phyloP scores from a whole-genome alignment of 257 asterid genomes.

The Datura wrightii region DNA sequence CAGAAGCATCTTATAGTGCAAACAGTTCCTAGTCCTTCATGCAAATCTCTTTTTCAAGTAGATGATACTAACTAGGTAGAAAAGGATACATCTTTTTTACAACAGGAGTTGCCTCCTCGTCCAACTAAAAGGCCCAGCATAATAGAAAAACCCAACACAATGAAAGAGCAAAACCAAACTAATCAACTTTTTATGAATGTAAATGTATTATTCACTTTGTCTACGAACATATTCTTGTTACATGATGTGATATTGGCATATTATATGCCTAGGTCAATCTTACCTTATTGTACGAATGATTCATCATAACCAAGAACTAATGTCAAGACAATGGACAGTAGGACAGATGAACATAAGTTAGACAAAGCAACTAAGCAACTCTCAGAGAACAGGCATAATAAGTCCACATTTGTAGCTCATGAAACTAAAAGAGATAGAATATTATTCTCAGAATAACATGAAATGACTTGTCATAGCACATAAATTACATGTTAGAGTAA shows the following conservation, averaged over 20 bases:
- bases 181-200: not conserved
- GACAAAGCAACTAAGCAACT: not conserved
- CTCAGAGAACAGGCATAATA: not conserved
- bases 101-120: slow-evolving; percentile 25
- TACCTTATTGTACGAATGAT: not conserved
- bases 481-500: not conserved
- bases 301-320: not conserved
- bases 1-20: not conserved
- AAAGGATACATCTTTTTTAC: not conserved
- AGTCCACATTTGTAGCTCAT: not conserved
- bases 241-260: slow-evolving; percentile 18
- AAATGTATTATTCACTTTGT: slow-evolving; percentile 7
- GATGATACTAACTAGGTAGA: not conserved
- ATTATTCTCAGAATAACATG: not conserved
- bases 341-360: not conserved
- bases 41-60: not conserved
- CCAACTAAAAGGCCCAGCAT: not conserved
- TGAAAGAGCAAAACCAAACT: not conserved
- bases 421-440: not conserved
- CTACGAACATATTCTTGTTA: slow-evolving; percentile 21
- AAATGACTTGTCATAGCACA: not conserved
- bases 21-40: slow-evolving; percentile 1
- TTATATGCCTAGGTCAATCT: not conserved
- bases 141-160: not conserved
- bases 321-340: not conserved